Conservation (phyloP, 176 grass and related monocot genomes). For the Oryza glaberrima region DNA sequence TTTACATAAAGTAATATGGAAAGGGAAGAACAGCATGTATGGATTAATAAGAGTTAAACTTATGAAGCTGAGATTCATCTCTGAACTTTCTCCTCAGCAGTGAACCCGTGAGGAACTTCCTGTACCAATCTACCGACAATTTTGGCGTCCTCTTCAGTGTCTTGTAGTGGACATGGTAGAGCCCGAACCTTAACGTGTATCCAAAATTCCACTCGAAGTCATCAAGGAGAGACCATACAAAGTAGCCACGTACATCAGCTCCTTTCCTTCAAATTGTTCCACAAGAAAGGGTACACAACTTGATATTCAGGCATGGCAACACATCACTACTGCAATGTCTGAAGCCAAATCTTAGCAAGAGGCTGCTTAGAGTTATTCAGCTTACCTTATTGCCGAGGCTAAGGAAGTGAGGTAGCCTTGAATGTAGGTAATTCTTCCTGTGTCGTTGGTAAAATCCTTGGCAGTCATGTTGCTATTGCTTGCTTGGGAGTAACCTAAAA, state of each 20-base stretch:
- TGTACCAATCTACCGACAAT: conserved; percentile 59
- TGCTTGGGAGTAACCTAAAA: conserved; percentile 58
- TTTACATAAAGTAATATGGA: not conserved
- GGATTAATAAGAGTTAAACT: not conserved
- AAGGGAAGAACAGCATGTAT: not conserved
- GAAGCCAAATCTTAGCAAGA: not conserved
- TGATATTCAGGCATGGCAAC: not conserved
- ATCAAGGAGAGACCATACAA: conserved; percentile 71
- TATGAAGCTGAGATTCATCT: not conserved
- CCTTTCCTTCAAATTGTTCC: conserved; percentile 50
- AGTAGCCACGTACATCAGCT: conserved; percentile 72
- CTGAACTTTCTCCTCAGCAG: not conserved
- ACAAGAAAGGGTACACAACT: not conserved
- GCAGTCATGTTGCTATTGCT: conserved; percentile 46
- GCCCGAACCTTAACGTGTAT: conserved; percentile 51
- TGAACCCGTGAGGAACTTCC: conserved; percentile 53
- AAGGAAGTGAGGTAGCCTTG: conserved; percentile 58
- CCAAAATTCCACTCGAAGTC: conserved; percentile 62
- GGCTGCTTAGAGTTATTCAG: not conserved
- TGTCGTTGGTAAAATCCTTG: conserved; percentile 52
- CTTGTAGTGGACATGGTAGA: conserved; percentile 63
- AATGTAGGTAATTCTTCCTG: conserved; percentile 46
- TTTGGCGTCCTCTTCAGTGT: conserved; percentile 53
- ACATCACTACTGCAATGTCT: not conserved
- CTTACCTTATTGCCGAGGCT: conserved; percentile 59